Base-by-base conservation (phyloP, 1,139 yeast species). In the Torulaspora pretoriensis region DNA sequence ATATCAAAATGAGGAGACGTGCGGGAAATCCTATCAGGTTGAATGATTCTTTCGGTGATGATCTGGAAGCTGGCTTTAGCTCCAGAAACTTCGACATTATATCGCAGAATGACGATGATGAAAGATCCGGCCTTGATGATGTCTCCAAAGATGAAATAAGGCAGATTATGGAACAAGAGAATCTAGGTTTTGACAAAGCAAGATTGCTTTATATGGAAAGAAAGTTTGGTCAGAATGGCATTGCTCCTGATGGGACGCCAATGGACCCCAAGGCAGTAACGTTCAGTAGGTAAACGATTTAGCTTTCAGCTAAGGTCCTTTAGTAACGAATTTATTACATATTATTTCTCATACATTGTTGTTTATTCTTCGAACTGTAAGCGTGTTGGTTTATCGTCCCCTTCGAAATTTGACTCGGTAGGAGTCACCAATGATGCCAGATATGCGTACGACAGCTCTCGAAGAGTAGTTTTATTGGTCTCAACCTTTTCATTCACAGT, bases 171-270 rank as follows among this genome's bases (percentile, higher is more conserved):
- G 55, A 65, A n/a, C 57, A 68, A 4, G 64, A 68, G 22, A 60
- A 69, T 19, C 46, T 83, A 29, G 57, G 75, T 1, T 86, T 86
- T 62, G 95, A 86, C 59, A 79, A 80, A 38, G 95, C 95, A 1
- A 69, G 95, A 45, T 64, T 76, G 9, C 60, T 70, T 42, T 81
- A 75, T 56, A 74, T 78, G 1, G 71, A 68, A 46, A 56, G 62
- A 14, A 68, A 68, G 51, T 71, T 85, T 59, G 67, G 69, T 2
- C 62, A 68, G 14, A 76, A 84, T 60, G 75, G 73, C 10, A 78
- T 85, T 31, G 85, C 74, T 1, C 69, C 73, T 2, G 76, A 74
- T 55, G 78, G 78, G 0, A 61, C 64, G 42, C 78, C 78, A 1
- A 47, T 65, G 37, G 81, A 77, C 51, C 79, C 81, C 1, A 70